A percentile compares a stretch with the other conserved stretches of the same genome.
phyloP scores from a whole-genome alignment of 192 early-diverging fungal genomes.

The Backusella westeae region DNA sequence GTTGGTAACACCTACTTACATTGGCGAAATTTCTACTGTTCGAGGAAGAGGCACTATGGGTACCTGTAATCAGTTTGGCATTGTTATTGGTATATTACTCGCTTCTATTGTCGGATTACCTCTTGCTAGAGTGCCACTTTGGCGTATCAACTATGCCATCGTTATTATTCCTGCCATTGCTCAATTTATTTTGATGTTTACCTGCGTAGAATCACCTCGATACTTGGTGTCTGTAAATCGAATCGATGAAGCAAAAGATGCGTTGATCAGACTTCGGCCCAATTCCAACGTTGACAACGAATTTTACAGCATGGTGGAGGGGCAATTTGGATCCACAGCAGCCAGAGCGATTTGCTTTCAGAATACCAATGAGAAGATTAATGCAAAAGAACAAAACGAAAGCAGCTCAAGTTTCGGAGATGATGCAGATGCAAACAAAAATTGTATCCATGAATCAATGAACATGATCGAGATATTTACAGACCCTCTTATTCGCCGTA shows the following conservation, averaged over 20 bases:
- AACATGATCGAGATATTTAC: slow-evolving; percentile 55
- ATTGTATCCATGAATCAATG: slow-evolving; percentile 28
- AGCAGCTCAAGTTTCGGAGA: neutral
- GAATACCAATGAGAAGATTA: neutral
- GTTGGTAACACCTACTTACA: slow-evolving; percentile 60
- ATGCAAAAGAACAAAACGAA: slow-evolving; percentile 3
- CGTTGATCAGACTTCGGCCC: slow-evolving; percentile 54
- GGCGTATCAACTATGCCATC: slow-evolving; percentile 70
- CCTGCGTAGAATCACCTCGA: slow-evolving; percentile 77
- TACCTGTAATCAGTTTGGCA: slow-evolving; percentile 68
- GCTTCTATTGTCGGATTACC: slow-evolving; percentile 65
- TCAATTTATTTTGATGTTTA: slow-evolving; percentile 60
- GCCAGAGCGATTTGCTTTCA: neutral
- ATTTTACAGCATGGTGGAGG: slow-evolving; percentile 58
- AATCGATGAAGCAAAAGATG: slow-evolving; percentile 53
- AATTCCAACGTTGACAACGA: slow-evolving; percentile 58
- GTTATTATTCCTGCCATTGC: slow-evolving; percentile 58
- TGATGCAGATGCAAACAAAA: slow-evolving; percentile 5
- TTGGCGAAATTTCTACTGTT: slow-evolving; percentile 78
- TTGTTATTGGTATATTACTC: slow-evolving; percentile 77
- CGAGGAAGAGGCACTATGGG: slow-evolving; percentile 69
- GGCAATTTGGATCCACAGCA: slow-evolving; percentile 37
- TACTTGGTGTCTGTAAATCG: slow-evolving; percentile 66
- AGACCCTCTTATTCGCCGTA: slow-evolving; percentile 53
- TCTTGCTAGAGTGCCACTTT: slow-evolving; percentile 58